These are phyloP conservation scores for Stephanodiscus minutulus DNA, from an alignment of 108 stramenopile genomes.

Conservation along the genomic window DNA sequence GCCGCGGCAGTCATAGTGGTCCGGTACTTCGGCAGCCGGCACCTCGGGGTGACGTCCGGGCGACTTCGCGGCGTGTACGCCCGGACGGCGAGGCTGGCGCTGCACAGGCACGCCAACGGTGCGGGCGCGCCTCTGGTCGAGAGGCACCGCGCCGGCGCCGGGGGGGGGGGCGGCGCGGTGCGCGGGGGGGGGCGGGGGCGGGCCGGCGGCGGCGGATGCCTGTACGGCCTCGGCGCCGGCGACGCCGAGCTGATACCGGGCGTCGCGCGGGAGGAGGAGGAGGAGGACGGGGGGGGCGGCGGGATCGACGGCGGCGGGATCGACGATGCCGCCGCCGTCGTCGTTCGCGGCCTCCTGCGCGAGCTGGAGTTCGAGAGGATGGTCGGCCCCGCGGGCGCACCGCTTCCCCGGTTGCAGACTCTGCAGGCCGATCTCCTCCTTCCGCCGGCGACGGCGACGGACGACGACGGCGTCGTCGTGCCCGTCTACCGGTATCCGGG, in stretches of 20 bases:
- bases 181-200: conserved; percentile 14
- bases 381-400: conserved; percentile 61
- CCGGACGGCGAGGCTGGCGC: conserved; percentile 48
- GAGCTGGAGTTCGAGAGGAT: conserved; percentile 79
- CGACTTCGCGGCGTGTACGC: conserved; percentile 57
- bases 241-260: conserved; percentile 73
- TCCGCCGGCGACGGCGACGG: not conserved
- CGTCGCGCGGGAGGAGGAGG: conserved; percentile 34
- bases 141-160: conserved; percentile 7
- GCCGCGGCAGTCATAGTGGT: conserved; percentile 62
- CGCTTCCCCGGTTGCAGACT: conserved; percentile 73
- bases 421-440: conserved; percentile 64
- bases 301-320: conserved; percentile 1
- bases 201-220: conserved; percentile 16
- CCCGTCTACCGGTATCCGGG: conserved; percentile 80
- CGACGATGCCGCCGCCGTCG: not conserved
- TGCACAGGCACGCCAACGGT: conserved; percentile 61
- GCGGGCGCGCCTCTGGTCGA: conserved; percentile 40
- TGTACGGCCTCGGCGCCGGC: conserved; percentile 76
- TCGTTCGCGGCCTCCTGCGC: conserved; percentile 37
- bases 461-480: conserved; percentile 20
- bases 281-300: not conserved
- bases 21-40: conserved; percentile 51
- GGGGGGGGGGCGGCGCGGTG: no score
- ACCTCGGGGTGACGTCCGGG: conserved; percentile 77